A percentile compares a stretch with the other conserved stretches of the same genome.
phyloP scores from a whole-genome alignment of 2,329 filamentous ascomycete species.

The Aaosphaeria arxii region DNA sequence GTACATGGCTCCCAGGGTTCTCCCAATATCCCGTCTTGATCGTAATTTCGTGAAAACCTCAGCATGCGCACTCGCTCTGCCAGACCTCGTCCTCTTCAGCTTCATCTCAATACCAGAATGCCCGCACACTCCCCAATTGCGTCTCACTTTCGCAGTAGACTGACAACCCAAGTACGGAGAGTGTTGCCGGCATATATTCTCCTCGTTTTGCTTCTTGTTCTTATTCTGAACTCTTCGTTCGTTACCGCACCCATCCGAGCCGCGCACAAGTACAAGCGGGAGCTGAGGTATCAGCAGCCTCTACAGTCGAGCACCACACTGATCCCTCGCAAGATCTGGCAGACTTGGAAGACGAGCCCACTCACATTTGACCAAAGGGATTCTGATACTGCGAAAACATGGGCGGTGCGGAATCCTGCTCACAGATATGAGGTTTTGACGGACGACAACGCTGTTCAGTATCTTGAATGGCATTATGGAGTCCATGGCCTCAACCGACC shows the following conservation, averaged over 20 bases:
- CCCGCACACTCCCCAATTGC: slow-evolving; percentile 30
- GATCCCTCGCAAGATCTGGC: slow-evolving; percentile 71
- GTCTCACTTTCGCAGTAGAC: slow-evolving; percentile 28
- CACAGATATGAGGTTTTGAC: slow-evolving; percentile 69
- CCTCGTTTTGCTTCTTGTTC: slow-evolving; percentile 26
- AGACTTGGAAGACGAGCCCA: slow-evolving; percentile 71
- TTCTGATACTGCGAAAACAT: slow-evolving; percentile 58
- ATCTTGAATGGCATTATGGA: slow-evolving; percentile 67
- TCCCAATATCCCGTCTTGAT: neutral
- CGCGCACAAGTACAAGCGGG: slow-evolving; percentile 30
- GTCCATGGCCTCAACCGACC: slow-evolving; percentile 62
- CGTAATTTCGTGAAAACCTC: slow-evolving; percentile 25
- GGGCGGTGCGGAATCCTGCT: slow-evolving; percentile 63
- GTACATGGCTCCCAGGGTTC: no score
- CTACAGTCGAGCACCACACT: slow-evolving; percentile 19
- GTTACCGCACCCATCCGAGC: slow-evolving; percentile 32
- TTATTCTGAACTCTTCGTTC: slow-evolving; percentile 31
- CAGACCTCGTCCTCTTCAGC: slow-evolving; percentile 31
- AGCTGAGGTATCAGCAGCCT: slow-evolving; percentile 33
- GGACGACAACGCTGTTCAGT: slow-evolving; percentile 64
- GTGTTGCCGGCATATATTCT: slow-evolving; percentile 32
- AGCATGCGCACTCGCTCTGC: slow-evolving; percentile 32
- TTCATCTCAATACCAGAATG: slow-evolving; percentile 30
- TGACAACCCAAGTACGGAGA: slow-evolving; percentile 33
- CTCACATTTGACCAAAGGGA: slow-evolving; percentile 65